phyloP scores from a whole-genome alignment of 306 rosid species.

The Acacia acuminata region DNA sequence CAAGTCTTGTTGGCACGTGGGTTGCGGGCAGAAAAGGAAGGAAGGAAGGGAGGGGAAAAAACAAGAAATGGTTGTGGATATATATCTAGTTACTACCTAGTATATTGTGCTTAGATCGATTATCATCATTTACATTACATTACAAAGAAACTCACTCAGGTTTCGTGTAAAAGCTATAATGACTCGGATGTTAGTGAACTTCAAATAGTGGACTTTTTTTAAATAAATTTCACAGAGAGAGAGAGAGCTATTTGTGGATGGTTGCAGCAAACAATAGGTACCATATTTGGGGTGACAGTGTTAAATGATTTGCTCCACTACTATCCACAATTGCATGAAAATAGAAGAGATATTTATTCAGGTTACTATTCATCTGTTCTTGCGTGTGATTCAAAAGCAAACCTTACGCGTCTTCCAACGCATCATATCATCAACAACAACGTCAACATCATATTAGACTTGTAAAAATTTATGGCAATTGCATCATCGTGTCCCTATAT shows the following conservation, averaged over 20 bases:
- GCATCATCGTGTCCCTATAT: conserved; percentile 36
- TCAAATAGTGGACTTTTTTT: background rate
- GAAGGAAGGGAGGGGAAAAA: background rate
- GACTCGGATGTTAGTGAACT: background rate
- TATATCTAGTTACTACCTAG: background rate
- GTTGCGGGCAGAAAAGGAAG: background rate
- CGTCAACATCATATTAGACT: background rate
- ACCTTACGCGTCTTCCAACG: conserved; percentile 30
- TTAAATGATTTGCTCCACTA: conserved; percentile 49
- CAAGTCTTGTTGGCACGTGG: background rate
- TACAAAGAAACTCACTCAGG: background rate
- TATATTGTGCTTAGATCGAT: background rate
- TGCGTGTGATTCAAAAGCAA: conserved; percentile 26
- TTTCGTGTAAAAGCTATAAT: background rate
- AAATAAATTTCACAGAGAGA: background rate
- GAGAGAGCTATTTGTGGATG: background rate
- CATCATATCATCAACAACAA: conserved; percentile 31
- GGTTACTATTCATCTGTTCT: conserved; percentile 24
- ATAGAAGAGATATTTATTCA: background rate
- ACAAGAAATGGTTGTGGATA: background rate
- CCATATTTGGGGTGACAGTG: background rate
- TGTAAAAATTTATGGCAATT: conserved; percentile 38
- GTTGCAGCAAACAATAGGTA: conserved; percentile 14
- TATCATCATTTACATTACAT: background rate
- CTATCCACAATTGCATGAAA: background rate